Percentiles rank a stretch among this genome's conserved stretches.
Conservation (phyloP, 345 rosid genomes). For the Moringa oleifera region DNA sequence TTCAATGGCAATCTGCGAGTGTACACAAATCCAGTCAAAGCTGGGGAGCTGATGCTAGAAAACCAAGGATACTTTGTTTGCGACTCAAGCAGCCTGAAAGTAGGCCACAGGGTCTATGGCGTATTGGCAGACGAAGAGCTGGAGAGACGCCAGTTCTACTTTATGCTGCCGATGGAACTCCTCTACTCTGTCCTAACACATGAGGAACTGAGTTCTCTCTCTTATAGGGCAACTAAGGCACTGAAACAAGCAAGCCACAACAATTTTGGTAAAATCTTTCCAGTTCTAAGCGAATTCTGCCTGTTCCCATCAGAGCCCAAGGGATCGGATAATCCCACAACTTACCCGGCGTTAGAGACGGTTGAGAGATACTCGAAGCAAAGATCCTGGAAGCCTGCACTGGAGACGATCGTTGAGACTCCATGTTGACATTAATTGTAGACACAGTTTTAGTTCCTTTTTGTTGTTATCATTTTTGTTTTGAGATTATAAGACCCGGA, state of each 20-base stretch:
- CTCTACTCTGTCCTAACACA: conserved; percentile 47
- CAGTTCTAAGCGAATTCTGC: conserved; percentile 31
- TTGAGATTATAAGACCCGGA: too few relatives aligned
- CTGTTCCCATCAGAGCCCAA: conserved; percentile 24
- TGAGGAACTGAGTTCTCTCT: conserved; percentile 39
- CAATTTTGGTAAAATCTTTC: conserved; percentile 35
- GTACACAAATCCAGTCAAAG: conserved; percentile 37
- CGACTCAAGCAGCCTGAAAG: conserved; percentile 28
- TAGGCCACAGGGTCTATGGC: conserved; percentile 36
- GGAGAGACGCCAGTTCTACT: conserved; percentile 34
- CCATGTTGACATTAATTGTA: conserved; percentile 12
- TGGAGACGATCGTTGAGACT: conserved; percentile 49
- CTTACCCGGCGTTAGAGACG: background rate
- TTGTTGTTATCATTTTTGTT: too few relatives aligned
- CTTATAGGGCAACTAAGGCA: conserved; percentile 31
- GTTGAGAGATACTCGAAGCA: conserved; percentile 31
- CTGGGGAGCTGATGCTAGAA: conserved; percentile 39
- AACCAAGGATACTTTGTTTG: conserved; percentile 48
- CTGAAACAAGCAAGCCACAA: conserved; percentile 17
- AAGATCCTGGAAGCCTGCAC: conserved; percentile 58
- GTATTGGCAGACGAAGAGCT: conserved; percentile 43
- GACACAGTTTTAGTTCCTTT: too few relatives aligned
- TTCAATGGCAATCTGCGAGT: conserved; percentile 28
- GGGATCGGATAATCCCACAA: background rate
- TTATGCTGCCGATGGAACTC: conserved; percentile 55